Percentiles rank a stretch among this genome's conserved stretches.
Evolutionary conservation across 2,329 filamentous ascomycete species (phyloP).

Genomic region (Diaporthe sp.): DNA sequence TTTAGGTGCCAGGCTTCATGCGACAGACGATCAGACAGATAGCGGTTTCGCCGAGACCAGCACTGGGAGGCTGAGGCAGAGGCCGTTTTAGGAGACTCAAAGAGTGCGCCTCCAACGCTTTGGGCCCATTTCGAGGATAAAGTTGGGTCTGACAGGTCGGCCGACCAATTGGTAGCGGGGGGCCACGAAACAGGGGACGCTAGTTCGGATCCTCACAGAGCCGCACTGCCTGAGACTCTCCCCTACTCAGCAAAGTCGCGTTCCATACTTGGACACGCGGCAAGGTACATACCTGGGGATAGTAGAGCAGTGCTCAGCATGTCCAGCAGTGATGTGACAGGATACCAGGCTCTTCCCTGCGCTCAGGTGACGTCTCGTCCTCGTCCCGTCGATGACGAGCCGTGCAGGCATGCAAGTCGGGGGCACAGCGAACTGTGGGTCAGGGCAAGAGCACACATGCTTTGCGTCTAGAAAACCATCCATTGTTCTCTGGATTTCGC

Average conservation of each 20-base stretch:
- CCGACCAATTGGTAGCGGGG: slow-evolving; percentile 19
- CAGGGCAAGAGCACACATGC: background rate
- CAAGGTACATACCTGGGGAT: background rate
- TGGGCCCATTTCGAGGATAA: slow-evolving; percentile 26
- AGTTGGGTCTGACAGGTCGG: slow-evolving; percentile 35
- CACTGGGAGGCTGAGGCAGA: slow-evolving; percentile 38
- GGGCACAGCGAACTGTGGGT: slow-evolving; percentile 36
- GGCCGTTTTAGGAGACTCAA: slow-evolving; percentile 35
- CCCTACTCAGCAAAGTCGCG: slow-evolving; percentile 20
- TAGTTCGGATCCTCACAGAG: slow-evolving; percentile 35
- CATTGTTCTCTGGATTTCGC: slow-evolving; percentile 18
- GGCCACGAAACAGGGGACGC: slow-evolving; percentile 17
- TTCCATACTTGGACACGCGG: slow-evolving; percentile 1
- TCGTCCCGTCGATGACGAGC: slow-evolving; percentile 24
- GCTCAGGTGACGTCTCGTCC: background rate
- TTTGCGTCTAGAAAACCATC: slow-evolving; percentile 26
- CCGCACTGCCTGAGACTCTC: slow-evolving; percentile 33
- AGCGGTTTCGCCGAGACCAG: slow-evolving; percentile 33
- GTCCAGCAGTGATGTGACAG: background rate
- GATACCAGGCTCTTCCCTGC: slow-evolving; percentile 2
- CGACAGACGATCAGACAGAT: slow-evolving; percentile 38
- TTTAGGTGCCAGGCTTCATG: slow-evolving; percentile 30
- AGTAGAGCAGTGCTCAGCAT: background rate
- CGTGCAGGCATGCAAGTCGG: slow-evolving; percentile 29
- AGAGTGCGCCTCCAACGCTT: slow-evolving; percentile 34